These are phyloP conservation scores for Starmerella stellata DNA, from an alignment of 805 yeast genomes.

Conservation along the genomic window DNA sequence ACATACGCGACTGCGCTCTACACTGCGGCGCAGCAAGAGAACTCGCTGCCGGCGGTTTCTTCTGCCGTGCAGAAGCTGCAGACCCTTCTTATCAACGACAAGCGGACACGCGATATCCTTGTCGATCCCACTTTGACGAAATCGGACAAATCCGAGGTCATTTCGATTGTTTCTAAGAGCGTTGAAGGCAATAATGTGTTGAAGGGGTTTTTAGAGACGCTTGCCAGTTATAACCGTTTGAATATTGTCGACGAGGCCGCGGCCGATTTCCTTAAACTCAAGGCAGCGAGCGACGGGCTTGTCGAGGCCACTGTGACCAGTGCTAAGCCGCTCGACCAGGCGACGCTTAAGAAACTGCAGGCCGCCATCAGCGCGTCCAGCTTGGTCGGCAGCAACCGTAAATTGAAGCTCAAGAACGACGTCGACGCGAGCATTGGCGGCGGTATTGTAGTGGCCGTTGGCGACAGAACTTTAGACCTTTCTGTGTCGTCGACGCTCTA, in stretches of 20 bases:
- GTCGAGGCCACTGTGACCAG: slow-evolving; percentile 88
- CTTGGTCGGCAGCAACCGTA: slow-evolving; percentile 71
- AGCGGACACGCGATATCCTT: slow-evolving; percentile 43
- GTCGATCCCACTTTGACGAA: slow-evolving; percentile 68
- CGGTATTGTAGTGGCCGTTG: slow-evolving; percentile 88
- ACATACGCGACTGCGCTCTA: slow-evolving; percentile 90
- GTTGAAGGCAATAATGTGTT: slow-evolving; percentile 49
- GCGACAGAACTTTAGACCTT: slow-evolving; percentile 91
- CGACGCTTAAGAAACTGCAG: slow-evolving; percentile 59
- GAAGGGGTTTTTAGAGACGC: slow-evolving; percentile 59
- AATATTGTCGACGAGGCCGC: slow-evolving; percentile 45
- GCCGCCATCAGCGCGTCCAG: slow-evolving; percentile 57
- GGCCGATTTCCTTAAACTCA: slow-evolving; percentile 54
- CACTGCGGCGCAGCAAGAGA: slow-evolving; percentile 73
- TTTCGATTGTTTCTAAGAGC: slow-evolving; percentile 34
- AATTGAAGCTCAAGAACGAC: slow-evolving; percentile 63
- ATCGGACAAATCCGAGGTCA: slow-evolving; percentile 55
- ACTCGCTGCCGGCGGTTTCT: slow-evolving; percentile 53
- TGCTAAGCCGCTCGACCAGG: slow-evolving; percentile 63
- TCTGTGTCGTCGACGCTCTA: slow-evolving; percentile 69
- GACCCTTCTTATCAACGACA: slow-evolving; percentile 40
- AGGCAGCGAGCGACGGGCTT: slow-evolving; percentile 78
- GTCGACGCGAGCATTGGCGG: slow-evolving; percentile 86
- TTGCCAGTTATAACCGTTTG: slow-evolving; percentile 91
- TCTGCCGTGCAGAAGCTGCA: slow-evolving; percentile 44